These are phyloP conservation scores for Apiospora marii DNA, from an alignment of 2,329 filamentous ascomycete species.

Conservation along the genomic window DNA sequence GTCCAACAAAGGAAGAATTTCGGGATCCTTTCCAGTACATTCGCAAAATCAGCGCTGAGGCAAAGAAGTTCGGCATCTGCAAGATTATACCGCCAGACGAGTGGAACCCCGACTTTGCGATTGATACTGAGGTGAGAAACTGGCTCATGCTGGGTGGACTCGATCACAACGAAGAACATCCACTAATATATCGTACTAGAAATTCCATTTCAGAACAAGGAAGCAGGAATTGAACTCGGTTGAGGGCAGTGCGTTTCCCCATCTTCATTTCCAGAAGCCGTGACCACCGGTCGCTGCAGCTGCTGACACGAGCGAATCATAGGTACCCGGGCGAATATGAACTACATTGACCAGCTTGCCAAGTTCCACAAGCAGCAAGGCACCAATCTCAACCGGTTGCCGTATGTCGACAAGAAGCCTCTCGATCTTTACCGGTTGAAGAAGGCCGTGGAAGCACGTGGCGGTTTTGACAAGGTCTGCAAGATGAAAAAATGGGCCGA, in stretches of 20 bases:
- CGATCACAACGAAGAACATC: background rate
- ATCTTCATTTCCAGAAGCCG: slow-evolving; percentile 32
- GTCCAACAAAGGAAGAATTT: slow-evolving; percentile 92
- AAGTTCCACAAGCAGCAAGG: slow-evolving; percentile 98
- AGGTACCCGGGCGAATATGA: slow-evolving; percentile 95
- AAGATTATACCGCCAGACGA: slow-evolving; percentile 93
- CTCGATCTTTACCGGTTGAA: slow-evolving; percentile 95
- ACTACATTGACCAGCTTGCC: slow-evolving; percentile 91
- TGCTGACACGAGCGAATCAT: background rate
- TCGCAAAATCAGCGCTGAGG: slow-evolving; percentile 87
- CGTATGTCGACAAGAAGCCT: slow-evolving; percentile 96
- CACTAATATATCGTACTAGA: slow-evolving; percentile 58
- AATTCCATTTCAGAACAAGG: slow-evolving; percentile 95
- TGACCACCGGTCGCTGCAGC: slow-evolving; percentile 22
- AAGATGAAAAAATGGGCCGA: slow-evolving; percentile 99
- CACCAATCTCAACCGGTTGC: slow-evolving; percentile 90
- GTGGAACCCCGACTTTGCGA: slow-evolving; percentile 95
- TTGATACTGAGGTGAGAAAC: slow-evolving; percentile 87
- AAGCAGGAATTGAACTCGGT: slow-evolving; percentile 97
- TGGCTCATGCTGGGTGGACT: background rate
- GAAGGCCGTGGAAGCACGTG: slow-evolving; percentile 93
- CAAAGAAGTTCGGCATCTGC: slow-evolving; percentile 87
- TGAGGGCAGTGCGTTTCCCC: slow-evolving; percentile 81
- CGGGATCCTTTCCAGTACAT: slow-evolving; percentile 94
- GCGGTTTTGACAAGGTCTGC: slow-evolving; percentile 96